A percentile compares a stretch with the other conserved stretches of the same genome.
These are phyloP conservation scores for Tuber aestivum DNA, from an alignment of 495 filamentous ascomycete genomes.

Conservation along the genomic window DNA sequence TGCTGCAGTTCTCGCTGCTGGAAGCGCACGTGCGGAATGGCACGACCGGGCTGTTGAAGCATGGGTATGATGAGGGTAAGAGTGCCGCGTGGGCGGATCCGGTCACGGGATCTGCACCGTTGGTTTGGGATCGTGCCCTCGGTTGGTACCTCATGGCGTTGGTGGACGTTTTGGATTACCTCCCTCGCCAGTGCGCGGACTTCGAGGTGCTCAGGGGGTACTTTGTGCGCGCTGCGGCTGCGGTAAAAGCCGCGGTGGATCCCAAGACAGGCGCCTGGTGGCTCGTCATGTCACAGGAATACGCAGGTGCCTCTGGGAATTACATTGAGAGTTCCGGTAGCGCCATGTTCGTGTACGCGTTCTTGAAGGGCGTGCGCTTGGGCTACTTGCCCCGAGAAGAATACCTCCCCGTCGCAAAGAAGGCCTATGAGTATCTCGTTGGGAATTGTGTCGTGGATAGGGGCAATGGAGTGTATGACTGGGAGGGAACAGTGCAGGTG, in stretches of 20 bases:
- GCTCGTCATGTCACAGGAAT: slow-evolving; percentile 51
- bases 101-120: slow-evolving; percentile 51
- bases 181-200: slow-evolving; percentile 43
- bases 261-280: slow-evolving; percentile 54
- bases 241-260: slow-evolving; percentile 48
- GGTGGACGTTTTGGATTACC: slow-evolving; percentile 52
- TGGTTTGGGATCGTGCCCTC: slow-evolving; percentile 55
- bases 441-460: slow-evolving; percentile 47
- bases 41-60: slow-evolving; percentile 49
- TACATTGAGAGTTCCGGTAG: slow-evolving; percentile 58
- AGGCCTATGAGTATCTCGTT: slow-evolving; percentile 47
- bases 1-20: slow-evolving; percentile 52
- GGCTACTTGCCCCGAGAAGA: slow-evolving; percentile 44
- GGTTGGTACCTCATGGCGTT: slow-evolving; percentile 59
- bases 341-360: slow-evolving; percentile 56
- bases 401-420: slow-evolving; percentile 42
- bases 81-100: slow-evolving; percentile 54
- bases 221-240: slow-evolving; percentile 46
- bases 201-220: slow-evolving; percentile 44
- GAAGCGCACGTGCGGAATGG: slow-evolving; percentile 51
- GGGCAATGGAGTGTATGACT: slow-evolving; percentile 48
- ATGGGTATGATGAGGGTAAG: slow-evolving; percentile 56
- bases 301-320: slow-evolving; percentile 48
- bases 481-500: slow-evolving; percentile 53
- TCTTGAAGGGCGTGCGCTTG: slow-evolving; percentile 51